phyloP scores from a whole-genome alignment of 495 filamentous ascomycete genomes.

The Annulohypoxylon stygium region DNA sequence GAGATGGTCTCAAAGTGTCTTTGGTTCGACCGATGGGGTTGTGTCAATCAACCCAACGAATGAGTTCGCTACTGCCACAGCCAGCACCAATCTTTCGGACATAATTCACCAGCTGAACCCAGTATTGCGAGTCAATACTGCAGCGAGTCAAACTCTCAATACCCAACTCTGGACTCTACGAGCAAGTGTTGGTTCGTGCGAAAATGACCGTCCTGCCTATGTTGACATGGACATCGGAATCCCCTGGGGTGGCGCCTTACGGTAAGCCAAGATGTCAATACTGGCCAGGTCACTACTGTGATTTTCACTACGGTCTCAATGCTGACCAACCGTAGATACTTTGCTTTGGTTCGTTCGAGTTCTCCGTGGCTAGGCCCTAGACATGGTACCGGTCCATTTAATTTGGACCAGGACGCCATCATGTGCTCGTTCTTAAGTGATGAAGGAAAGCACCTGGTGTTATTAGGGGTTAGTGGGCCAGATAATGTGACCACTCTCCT shows the following conservation, averaged over 20 bases:
- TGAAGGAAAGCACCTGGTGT: conserved; percentile 82
- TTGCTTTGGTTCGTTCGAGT: conserved; percentile 83
- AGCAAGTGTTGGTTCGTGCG: conserved; percentile 65
- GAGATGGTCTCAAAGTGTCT: conserved; percentile 81
- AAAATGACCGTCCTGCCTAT: conserved; percentile 67
- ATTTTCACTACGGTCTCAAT: not conserved
- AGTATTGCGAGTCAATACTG: conserved; percentile 67
- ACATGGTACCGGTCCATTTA: conserved; percentile 77
- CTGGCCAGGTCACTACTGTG: not conserved
- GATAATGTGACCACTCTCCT: conserved; percentile 79
- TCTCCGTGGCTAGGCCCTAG: conserved; percentile 88
- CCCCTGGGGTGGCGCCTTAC: conserved; percentile 65
- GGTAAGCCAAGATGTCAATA: conserved; percentile 54
- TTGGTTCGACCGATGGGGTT: conserved; percentile 71
- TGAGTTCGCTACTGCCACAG: conserved; percentile 31
- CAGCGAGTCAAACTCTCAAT: conserved; percentile 75
- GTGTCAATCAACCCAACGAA: conserved; percentile 63
- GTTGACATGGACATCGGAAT: conserved; percentile 71
- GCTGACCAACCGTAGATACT: conserved; percentile 68
- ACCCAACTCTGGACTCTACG: conserved; percentile 79
- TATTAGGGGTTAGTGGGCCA: conserved; percentile 84
- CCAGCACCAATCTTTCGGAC: conserved; percentile 63
- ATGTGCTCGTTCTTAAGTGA: conserved; percentile 82
- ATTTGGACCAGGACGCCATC: conserved; percentile 80
- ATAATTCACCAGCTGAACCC: conserved; percentile 73